Evolutionary conservation across 768 basidiomycete species (phyloP), one percentile per base, ranked within the genome.

Genomic region (Megacollybia marginata): DNA sequence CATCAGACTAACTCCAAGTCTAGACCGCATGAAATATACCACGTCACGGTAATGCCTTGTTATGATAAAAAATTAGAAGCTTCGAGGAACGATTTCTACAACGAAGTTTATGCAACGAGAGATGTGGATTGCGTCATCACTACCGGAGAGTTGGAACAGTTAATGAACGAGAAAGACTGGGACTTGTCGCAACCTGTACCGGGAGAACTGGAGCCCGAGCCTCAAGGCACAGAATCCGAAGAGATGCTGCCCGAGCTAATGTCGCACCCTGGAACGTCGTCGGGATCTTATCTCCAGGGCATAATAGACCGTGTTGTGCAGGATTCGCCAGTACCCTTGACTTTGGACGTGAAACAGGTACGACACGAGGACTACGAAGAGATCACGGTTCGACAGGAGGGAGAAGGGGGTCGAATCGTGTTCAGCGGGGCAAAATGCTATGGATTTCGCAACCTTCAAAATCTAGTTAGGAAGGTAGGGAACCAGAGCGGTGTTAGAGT

Each of bases 51-150:
- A 46, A 98, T 98, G 94, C 95, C 96, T 0, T 99, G 96, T 66
- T 98, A 98, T 67, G 96, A 99, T 76, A 98, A 98, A 70, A 99
- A 99, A 62, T 82, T 99, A 13, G 96, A 99, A 67, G 96, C 96
- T 0, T 97, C 94, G 9, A 79, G 96, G 23, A 79, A 83, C 44
- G 94, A 99, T 61, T 99, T 98, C 62, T 92, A 91, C 62, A 82
- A 84, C 53, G 83, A 86, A 8, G 56, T 78, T 1, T 86, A 91
- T 65, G 74, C 84, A 35, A 92, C 92, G 9, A 75, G 94, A 48
- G 95, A 98, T 57, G 91, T 97, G 42, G 96, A 98, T 66, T 96
- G 94, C 62, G 96, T 99, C 20, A 80, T 98, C 54, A 97, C 96
- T 11, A 98, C 96, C 0, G 95, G 92, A 32, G 96, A 98, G 64